Percentiles rank a stretch among this genome's conserved stretches.
phyloP scores from a whole-genome alignment of 352 stramenopile species.

The Globisporangium cystogenes region DNA sequence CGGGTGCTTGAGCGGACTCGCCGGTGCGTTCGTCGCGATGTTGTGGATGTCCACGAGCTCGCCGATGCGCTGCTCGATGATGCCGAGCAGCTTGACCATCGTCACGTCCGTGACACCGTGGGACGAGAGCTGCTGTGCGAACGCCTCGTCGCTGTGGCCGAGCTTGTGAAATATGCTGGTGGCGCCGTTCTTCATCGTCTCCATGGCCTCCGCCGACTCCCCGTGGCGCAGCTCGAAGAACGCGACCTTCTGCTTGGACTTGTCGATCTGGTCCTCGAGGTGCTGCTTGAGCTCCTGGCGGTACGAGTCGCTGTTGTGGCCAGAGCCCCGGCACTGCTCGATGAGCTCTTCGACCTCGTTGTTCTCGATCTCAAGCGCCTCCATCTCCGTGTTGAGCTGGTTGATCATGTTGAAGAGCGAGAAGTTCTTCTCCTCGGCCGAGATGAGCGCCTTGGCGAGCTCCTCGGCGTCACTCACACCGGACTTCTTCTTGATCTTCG shows the following conservation, averaged over 20 bases:
- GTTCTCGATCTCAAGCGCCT: conserved; percentile 84
- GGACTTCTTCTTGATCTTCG: conserved; percentile 88
- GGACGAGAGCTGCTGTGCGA: conserved; percentile 55
- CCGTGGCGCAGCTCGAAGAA: conserved; percentile 59
- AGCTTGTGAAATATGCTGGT: conserved; percentile 84
- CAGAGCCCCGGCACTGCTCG: conserved; percentile 50
- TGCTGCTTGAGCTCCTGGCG: conserved; percentile 57
- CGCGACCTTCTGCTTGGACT: conserved; percentile 70
- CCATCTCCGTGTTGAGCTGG: conserved; percentile 90
- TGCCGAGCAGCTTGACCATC: conserved; percentile 73
- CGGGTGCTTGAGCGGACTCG: conserved; percentile 16
- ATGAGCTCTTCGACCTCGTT: conserved; percentile 60
- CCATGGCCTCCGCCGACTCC: conserved; percentile 56
- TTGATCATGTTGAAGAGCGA: conserved; percentile 95
- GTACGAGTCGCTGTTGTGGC: conserved; percentile 51
- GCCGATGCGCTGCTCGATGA: conserved; percentile 81
- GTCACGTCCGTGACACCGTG: conserved; percentile 76
- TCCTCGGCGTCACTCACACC: conserved; percentile 78
- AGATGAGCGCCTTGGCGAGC: conserved; percentile 78
- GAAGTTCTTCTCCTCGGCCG: conserved; percentile 93
- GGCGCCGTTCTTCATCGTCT: conserved; percentile 67
- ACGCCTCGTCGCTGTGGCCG: conserved; percentile 65
- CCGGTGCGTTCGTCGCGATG: conserved; percentile 56
- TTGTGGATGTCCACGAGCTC: conserved; percentile 87
- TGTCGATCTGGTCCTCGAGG: conserved; percentile 80